A percentile compares a stretch with the other conserved stretches of the same genome.
phyloP scores from a whole-genome alignment of 495 filamentous ascomycete species.

The Amniculicola lignicola region DNA sequence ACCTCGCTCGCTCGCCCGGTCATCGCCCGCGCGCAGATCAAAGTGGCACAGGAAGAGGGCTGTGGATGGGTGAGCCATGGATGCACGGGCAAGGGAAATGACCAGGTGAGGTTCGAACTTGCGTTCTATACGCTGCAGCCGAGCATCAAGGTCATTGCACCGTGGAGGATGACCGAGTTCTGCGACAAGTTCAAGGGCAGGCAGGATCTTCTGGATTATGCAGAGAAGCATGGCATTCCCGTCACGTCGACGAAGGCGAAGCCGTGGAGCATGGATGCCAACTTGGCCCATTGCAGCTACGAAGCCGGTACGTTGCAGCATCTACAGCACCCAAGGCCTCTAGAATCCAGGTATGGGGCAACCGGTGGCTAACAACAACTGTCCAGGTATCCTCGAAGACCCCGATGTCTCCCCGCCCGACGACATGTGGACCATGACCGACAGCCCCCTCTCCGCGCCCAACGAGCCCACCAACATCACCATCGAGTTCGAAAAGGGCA shows the following conservation, averaged over 20 bases:
- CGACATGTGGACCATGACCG: constrained; percentile 84
- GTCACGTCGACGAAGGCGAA: constrained; percentile 84
- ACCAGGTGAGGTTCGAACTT: constrained; percentile 83
- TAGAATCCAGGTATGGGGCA: background rate
- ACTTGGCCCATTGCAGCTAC: constrained; percentile 87
- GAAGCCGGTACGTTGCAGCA: constrained; percentile 61
- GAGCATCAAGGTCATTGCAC: constrained; percentile 79
- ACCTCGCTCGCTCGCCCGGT: constrained; percentile 77
- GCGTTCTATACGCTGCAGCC: constrained; percentile 66
- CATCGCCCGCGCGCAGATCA: constrained; percentile 79
- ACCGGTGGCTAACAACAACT: background rate
- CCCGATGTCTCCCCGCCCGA: constrained; percentile 63
- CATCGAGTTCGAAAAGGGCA: constrained; percentile 78
- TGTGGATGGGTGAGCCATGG: constrained; percentile 71
- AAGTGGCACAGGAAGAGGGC: constrained; percentile 64
- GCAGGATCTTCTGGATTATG: constrained; percentile 86
- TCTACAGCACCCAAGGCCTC: background rate
- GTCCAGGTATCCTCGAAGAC: constrained; percentile 60
- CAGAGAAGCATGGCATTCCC: constrained; percentile 71
- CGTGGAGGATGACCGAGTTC: constrained; percentile 84
- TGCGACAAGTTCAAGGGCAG: constrained; percentile 78
- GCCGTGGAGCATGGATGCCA: constrained; percentile 86
- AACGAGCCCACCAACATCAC: constrained; percentile 73
- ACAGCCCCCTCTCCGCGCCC: constrained; percentile 72
- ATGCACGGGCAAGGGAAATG: constrained; percentile 84